Evolutionary conservation across 371 early-diverging fungal genomes (phyloP).

Genomic region (Nematocida ironsii): DNA sequence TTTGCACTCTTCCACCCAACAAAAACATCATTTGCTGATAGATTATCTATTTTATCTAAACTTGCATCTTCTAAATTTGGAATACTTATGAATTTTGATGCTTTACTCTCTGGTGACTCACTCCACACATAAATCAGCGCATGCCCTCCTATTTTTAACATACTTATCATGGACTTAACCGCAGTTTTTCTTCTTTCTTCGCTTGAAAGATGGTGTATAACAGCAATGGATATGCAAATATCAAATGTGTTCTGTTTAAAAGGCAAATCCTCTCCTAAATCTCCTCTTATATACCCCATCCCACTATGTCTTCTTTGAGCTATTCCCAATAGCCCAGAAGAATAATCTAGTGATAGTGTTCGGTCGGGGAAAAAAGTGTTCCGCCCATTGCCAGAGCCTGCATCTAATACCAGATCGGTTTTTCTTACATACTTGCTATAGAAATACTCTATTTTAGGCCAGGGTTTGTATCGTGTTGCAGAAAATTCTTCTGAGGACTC

Average conservation of each 20-base stretch:
- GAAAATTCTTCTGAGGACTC: conserved; percentile 63
- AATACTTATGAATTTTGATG: conserved; percentile 62
- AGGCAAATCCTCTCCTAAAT: conserved; percentile 53
- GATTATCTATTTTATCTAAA: neutral
- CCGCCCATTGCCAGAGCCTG: conserved; percentile 70
- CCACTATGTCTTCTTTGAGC: conserved; percentile 14
- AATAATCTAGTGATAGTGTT: conserved; percentile 66
- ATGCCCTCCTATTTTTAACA: conserved; percentile 59
- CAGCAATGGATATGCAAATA: conserved; percentile 66
- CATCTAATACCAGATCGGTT: conserved; percentile 62
- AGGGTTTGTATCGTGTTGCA: conserved; percentile 62
- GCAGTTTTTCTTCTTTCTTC: conserved; percentile 56
- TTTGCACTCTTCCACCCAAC: conserved; percentile 63
- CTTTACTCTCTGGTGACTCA: conserved; percentile 47
- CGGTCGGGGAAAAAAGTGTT: conserved; percentile 47
- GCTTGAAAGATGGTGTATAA: conserved; percentile 69
- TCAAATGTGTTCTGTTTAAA: conserved; percentile 61
- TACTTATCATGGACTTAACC: conserved; percentile 56
- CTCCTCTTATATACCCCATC: conserved; percentile 45
- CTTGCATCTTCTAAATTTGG: conserved; percentile 4
- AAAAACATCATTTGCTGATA: conserved; percentile 59
- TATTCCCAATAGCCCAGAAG: conserved; percentile 33
- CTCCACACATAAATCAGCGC: conserved; percentile 68
- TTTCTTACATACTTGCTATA: conserved; percentile 52
- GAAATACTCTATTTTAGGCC: conserved; percentile 63